phyloP scores from a whole-genome alignment of 1,139 yeast species.

The Geotrichum macrosporum region DNA sequence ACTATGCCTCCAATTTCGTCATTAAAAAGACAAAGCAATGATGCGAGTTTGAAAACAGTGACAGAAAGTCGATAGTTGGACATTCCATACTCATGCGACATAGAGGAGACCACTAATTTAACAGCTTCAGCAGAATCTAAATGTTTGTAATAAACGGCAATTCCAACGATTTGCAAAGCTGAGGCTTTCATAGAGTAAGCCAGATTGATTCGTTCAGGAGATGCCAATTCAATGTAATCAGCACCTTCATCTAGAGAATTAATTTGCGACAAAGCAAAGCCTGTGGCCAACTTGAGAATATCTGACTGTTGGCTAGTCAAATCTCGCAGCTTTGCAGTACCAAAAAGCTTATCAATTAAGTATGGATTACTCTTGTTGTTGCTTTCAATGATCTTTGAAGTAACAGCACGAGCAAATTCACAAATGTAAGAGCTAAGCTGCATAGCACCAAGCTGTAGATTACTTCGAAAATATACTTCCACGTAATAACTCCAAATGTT shows the following conservation, averaged over 20 bases:
- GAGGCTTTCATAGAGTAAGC: constrained; percentile 44
- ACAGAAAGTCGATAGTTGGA: constrained; percentile 41
- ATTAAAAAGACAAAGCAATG: constrained; percentile 48
- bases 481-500: constrained; percentile 23
- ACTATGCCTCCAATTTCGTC: constrained; percentile 34
- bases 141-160: constrained; percentile 37
- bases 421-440: constrained; percentile 28
- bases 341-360: constrained; percentile 23
- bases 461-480: constrained; percentile 29
- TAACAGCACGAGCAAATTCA: constrained; percentile 29
- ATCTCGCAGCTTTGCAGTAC: constrained; percentile 25
- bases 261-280: constrained; percentile 36
- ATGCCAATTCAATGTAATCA: constrained; percentile 42
- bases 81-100: constrained; percentile 35
- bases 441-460: constrained; percentile 36
- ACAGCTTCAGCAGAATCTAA: constrained; percentile 36
- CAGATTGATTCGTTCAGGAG: constrained; percentile 42
- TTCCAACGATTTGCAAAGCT: constrained; percentile 44
- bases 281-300: constrained; percentile 33
- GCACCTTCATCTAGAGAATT: constrained; percentile 44
- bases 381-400: constrained; percentile 23
- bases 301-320: constrained; percentile 20
- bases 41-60: constrained; percentile 51
- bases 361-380: constrained; percentile 31
- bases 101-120: constrained; percentile 37